Evolutionary conservation across 2,329 filamentous ascomycete species (phyloP).

Genomic region (Chrysosporium keratinophilum): DNA sequence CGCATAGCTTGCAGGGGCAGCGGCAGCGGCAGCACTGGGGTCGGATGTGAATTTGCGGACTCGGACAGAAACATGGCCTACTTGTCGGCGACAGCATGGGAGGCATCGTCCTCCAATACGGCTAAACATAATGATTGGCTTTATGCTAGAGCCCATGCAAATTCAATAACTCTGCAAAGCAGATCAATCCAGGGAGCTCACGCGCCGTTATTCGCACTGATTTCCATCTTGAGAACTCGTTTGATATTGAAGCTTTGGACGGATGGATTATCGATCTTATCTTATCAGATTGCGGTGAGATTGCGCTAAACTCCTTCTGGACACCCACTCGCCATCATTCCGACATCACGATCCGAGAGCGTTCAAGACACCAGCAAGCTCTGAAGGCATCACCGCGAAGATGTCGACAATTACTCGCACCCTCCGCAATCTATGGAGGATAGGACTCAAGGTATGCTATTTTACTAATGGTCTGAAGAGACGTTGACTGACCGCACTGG

Average conservation of each 20-base stretch:
- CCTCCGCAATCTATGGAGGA: slow-evolving; percentile 71
- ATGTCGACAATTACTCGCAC: slow-evolving; percentile 93
- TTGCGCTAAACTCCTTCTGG: slow-evolving; percentile 17
- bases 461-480: slow-evolving; percentile 10
- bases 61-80: slow-evolving; percentile 18
- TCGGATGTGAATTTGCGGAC: slow-evolving; percentile 33
- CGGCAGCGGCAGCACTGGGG: slow-evolving; percentile 18
- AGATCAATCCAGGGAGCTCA: not conserved
- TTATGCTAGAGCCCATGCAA: no score
- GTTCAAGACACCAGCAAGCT: not conserved
- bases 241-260: not conserved
- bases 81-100: slow-evolving; percentile 27
- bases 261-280: slow-evolving; percentile 6
- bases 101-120: slow-evolving; percentile 32
- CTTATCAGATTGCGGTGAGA: slow-evolving; percentile 8
- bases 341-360: slow-evolving; percentile 1
- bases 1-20: slow-evolving; percentile 16
- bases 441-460: slow-evolving; percentile 68
- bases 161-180: no score
- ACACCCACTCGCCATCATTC: slow-evolving; percentile 3
- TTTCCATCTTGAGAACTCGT: not conserved
- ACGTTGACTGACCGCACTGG: slow-evolving; percentile 30
- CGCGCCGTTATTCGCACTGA: not conserved
- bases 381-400: slow-evolving; percentile 28
- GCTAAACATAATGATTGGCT: slow-evolving; percentile 29